Conservation (phyloP, 495 filamentous ascomycete genomes). For the Penicillium steckii region DNA sequence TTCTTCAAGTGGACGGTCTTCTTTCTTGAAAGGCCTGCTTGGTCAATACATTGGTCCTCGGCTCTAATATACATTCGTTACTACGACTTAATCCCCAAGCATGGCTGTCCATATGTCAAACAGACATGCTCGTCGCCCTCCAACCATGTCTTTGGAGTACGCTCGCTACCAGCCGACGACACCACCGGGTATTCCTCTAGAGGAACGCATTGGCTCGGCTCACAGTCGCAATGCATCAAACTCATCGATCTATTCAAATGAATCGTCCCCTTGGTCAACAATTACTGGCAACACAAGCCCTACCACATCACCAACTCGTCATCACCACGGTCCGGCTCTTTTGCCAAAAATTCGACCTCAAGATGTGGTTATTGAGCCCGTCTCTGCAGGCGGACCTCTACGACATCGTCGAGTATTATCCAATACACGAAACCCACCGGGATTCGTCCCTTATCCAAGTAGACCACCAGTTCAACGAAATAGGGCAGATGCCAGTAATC, state of each 20-base stretch:
- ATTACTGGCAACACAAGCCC: constrained; percentile 74
- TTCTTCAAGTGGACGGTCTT: constrained; percentile 11
- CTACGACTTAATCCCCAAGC: not conserved
- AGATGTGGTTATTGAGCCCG: constrained; percentile 70
- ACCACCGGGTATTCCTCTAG: constrained; percentile 38
- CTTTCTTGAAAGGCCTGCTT: constrained; percentile 7
- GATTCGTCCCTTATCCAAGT: constrained; percentile 42
- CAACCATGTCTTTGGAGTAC: constrained; percentile 47
- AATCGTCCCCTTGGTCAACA: constrained; percentile 78
- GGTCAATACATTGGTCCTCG: constrained; percentile 12
- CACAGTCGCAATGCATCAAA: constrained; percentile 47
- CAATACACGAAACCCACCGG: constrained; percentile 50
- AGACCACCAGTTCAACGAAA: constrained; percentile 54
- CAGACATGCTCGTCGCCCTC: not conserved
- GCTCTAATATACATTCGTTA: constrained; percentile 18
- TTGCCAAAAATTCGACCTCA: constrained; percentile 85
- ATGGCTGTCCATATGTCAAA: not conserved
- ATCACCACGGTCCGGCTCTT: constrained; percentile 75
- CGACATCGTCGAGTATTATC: constrained; percentile 57
- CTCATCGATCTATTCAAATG: constrained; percentile 57
- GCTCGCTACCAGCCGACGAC: constrained; percentile 48
- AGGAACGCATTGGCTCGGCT: constrained; percentile 27
- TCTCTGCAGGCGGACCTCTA: constrained; percentile 37
- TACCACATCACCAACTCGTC: constrained; percentile 65
- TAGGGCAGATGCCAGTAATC: constrained; percentile 62